These are phyloP conservation scores for Lactarius tabidus DNA, from an alignment of 768 basidiomycete species.

Conservation along the genomic window DNA sequence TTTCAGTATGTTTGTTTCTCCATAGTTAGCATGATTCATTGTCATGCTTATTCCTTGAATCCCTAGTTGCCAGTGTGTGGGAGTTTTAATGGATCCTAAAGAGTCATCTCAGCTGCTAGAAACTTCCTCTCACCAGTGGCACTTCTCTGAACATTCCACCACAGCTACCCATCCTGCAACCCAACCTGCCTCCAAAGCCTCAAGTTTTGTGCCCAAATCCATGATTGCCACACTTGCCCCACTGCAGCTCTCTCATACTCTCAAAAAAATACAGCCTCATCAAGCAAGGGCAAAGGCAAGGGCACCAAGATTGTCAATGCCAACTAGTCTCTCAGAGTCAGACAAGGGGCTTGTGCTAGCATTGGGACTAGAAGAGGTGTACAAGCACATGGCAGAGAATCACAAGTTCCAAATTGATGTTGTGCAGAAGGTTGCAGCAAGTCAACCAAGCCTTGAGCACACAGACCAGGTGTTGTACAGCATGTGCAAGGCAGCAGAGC, in stretches of 20 bases:
- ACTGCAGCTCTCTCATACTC: slow-evolving; percentile 16
- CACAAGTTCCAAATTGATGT: slow-evolving; percentile 42
- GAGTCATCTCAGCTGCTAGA: not conserved
- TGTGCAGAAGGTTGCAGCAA: slow-evolving; percentile 38
- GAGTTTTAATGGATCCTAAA: not conserved
- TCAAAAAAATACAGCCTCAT: slow-evolving; percentile 1
- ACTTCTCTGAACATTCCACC: not conserved
- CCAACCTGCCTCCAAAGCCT: not conserved
- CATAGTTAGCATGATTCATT: slow-evolving; percentile 7
- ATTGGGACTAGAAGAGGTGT: too few relatives aligned
- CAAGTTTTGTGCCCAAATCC: not conserved
- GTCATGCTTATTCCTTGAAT: not conserved
- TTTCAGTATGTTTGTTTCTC: too few relatives aligned
- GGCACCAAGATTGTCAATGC: slow-evolving; percentile 4
- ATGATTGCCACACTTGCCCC: not conserved
- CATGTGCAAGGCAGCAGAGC: too few relatives aligned
- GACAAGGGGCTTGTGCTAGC: slow-evolving; percentile 26
- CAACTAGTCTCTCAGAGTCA: slow-evolving; percentile 23
- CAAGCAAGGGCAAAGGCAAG: too few relatives aligned
- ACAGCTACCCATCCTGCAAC: not conserved
- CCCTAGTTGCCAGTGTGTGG: not conserved
- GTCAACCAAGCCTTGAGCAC: slow-evolving; percentile 35
- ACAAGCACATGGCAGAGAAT: slow-evolving; percentile 42
- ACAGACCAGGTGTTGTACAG: too few relatives aligned
- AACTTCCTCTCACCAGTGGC: not conserved